phyloP scores from a whole-genome alignment of 2,329 filamentous ascomycete species.

The Cryphonectria naterciae region DNA sequence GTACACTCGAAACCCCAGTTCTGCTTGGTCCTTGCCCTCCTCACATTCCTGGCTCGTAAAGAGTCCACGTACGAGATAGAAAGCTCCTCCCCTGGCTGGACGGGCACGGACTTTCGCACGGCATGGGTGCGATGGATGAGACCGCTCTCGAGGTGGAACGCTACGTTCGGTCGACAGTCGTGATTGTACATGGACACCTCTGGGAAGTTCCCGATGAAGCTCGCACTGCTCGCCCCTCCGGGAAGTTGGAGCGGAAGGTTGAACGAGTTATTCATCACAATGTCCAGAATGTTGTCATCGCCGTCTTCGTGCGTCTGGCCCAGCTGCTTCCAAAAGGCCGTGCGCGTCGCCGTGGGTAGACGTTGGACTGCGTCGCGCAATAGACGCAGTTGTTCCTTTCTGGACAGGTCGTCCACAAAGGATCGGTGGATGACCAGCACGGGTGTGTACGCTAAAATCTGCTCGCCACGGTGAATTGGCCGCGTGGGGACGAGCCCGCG shows the following conservation, averaged over 20 bases:
- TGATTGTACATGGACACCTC: constrained; percentile 47
- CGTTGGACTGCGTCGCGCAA: constrained; percentile 19
- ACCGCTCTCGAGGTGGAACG: constrained; percentile 40
- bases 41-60: constrained; percentile 36
- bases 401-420: constrained; percentile 22
- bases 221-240: constrained; percentile 23
- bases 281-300: constrained; percentile 25
- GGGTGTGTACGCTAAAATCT: constrained; percentile 26
- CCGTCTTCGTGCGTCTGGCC: constrained; percentile 21
- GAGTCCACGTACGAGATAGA: constrained; percentile 47
- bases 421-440: constrained; percentile 23
- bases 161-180: constrained; percentile 47
- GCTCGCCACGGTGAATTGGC: constrained; percentile 23
- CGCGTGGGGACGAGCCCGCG: constrained; percentile 17
- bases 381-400: constrained; percentile 20
- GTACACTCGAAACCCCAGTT: constrained; percentile 47
- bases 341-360: constrained; percentile 15
- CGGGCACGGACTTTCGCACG: constrained; percentile 36
- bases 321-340: constrained; percentile 23
- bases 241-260: constrained; percentile 21
- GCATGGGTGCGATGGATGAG: constrained; percentile 46
- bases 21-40: constrained; percentile 38
- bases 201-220: constrained; percentile 39
- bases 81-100: constrained; percentile 42
- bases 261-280: constrained; percentile 30